Percentiles rank a stretch among this genome's conserved stretches.
phyloP scores from a whole-genome alignment of 352 stramenopile species.

The Discostella stelligera region DNA sequence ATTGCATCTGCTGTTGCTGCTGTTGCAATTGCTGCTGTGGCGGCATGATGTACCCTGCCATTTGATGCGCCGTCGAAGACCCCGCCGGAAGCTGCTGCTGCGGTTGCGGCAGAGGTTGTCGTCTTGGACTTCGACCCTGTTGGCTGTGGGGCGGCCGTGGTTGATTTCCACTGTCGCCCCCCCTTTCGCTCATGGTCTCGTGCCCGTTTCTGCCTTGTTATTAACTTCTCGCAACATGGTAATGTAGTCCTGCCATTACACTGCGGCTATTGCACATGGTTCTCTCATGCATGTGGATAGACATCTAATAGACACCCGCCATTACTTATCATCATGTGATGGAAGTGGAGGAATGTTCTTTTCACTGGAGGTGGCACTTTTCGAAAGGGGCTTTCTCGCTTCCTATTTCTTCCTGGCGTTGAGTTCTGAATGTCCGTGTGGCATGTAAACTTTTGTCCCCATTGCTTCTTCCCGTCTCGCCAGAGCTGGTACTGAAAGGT shows the following conservation, averaged over 20 bases:
- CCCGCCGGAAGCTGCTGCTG: slow-evolving; percentile 13
- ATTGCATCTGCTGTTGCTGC: slow-evolving; percentile 28
- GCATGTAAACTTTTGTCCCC: too few species aligned
- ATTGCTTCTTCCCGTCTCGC: too few species aligned
- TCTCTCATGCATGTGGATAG: background rate
- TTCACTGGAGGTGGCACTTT: too few species aligned
- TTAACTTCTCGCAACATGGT: background rate
- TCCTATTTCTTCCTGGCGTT: too few species aligned
- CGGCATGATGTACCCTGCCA: slow-evolving; percentile 32
- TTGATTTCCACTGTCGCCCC: slow-evolving; percentile 10
- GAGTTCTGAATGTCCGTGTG: too few species aligned
- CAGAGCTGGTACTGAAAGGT: too few species aligned
- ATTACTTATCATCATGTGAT: background rate
- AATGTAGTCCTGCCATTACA: background rate
- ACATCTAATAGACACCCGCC: background rate
- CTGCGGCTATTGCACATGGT: background rate
- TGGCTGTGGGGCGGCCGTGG: slow-evolving; percentile 6
- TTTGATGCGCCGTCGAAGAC: slow-evolving; percentile 24
- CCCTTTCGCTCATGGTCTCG: slow-evolving; percentile 27
- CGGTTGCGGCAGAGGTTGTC: slow-evolving; percentile 5
- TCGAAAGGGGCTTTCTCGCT: too few species aligned
- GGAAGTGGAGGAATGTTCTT: background rate
- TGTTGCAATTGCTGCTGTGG: slow-evolving; percentile 13
- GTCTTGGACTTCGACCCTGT: slow-evolving; percentile 22
- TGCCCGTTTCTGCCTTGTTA: background rate